Conservation (phyloP, 2,329 filamentous ascomycete genomes). For the Atkinsonella hypoxylon region DNA sequence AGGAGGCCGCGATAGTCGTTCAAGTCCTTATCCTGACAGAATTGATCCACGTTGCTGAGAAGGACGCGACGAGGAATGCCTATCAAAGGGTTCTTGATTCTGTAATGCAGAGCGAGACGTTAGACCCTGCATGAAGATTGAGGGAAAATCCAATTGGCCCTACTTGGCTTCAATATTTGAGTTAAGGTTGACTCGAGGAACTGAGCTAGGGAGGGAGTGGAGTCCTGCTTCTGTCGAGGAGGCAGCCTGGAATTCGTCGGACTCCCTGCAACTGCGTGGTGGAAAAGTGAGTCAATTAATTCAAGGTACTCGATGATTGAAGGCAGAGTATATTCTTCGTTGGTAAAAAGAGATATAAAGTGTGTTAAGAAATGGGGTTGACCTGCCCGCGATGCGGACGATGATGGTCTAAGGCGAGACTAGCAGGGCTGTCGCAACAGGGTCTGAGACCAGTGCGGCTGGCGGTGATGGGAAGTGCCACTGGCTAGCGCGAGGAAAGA, state of each 20-base stretch:
- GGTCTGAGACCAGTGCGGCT: neutral
- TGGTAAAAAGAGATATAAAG: neutral
- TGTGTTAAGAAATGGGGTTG: neutral
- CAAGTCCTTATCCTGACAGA: slow-evolving; percentile 48
- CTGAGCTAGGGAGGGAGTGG: slow-evolving; percentile 16
- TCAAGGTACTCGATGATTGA: neutral
- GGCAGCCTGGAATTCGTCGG: slow-evolving; percentile 16
- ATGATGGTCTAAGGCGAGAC: neutral
- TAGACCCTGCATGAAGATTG: neutral
- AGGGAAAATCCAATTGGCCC: slow-evolving; percentile 8
- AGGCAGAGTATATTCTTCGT: neutral
- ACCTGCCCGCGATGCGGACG: neutral
- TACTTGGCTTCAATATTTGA: slow-evolving; percentile 35
- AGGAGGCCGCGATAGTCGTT: slow-evolving; percentile 45
- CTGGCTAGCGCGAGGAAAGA: neutral
- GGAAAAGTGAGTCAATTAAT: neutral
- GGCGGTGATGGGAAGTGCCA: neutral
- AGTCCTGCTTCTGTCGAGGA: slow-evolving; percentile 25
- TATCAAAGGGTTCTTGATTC: slow-evolving; percentile 36
- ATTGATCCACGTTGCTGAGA: slow-evolving; percentile 44
- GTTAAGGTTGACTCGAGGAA: slow-evolving; percentile 30
- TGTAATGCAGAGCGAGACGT: slow-evolving; percentile 12
- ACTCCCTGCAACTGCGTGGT: slow-evolving; percentile 11
- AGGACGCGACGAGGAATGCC: slow-evolving; percentile 40
- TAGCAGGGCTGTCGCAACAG: neutral